Evolutionary conservation across 257 asterid species (phyloP).

Genomic region (Haberlea rhodopensis): DNA sequence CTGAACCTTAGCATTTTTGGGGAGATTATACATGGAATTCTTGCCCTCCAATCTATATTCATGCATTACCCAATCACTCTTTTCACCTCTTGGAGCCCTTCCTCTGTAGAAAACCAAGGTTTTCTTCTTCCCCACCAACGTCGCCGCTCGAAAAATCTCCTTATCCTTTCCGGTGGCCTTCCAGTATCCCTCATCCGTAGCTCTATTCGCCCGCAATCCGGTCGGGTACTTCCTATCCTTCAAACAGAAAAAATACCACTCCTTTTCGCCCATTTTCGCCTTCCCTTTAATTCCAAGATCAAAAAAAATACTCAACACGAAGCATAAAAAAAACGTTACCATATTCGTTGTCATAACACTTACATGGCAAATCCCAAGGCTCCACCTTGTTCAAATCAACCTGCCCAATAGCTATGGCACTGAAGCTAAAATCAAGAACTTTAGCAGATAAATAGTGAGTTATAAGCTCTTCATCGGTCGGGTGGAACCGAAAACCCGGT

Average conservation of each 20-base stretch:
- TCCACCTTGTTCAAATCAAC: constrained; percentile 73
- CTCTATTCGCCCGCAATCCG: not conserved
- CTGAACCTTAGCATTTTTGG: constrained; percentile 44
- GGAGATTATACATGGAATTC: constrained; percentile 36
- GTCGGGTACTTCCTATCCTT: constrained; percentile 12
- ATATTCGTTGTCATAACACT: constrained; percentile 28
- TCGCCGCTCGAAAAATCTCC: not conserved
- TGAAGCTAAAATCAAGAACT: constrained; percentile 38
- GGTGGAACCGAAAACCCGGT: constrained; percentile 76
- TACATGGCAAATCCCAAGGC: constrained; percentile 84
- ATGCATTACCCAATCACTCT: constrained; percentile 24
- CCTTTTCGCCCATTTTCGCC: constrained; percentile 34
- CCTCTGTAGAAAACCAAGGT: constrained; percentile 4
- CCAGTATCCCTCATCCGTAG: constrained; percentile 21
- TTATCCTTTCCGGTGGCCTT: constrained; percentile 22
- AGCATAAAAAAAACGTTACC: not conserved
- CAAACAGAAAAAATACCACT: constrained; percentile 19
- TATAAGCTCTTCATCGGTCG: constrained; percentile 74
- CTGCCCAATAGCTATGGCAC: constrained; percentile 49
- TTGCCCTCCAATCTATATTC: constrained; percentile 28
- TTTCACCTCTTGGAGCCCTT: not conserved
- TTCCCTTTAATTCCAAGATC: no score
- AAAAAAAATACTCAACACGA: no score
- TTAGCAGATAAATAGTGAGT: constrained; percentile 56
- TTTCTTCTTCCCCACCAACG: not conserved